phyloP scores from a whole-genome alignment of 176 grass and related monocot genomes.

The Rhynchospora tenuis region DNA sequence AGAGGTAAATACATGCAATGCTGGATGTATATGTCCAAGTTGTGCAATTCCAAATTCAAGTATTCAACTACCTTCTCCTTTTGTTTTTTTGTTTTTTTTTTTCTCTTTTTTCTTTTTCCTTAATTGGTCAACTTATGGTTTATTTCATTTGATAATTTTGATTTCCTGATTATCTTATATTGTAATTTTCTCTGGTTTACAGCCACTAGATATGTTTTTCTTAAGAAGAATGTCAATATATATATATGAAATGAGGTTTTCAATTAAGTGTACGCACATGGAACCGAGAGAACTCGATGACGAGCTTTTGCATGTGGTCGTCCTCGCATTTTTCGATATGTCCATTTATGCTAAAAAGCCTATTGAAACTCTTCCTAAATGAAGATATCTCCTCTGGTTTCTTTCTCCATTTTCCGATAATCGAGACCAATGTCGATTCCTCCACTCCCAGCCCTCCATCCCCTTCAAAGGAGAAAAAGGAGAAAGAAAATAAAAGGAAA shows the following conservation, averaged over 20 bases:
- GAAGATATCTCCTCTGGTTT: constrained; percentile 60
- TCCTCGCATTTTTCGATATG: constrained; percentile 66
- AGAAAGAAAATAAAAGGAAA: too few species aligned
- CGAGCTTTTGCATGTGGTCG: constrained; percentile 44
- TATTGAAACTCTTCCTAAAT: constrained; percentile 55
- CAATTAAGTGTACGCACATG: constrained; percentile 23
- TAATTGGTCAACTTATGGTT: neutral
- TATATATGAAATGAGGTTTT: neutral
- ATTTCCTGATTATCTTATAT: neutral
- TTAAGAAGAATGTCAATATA: neutral
- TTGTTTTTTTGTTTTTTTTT: too few species aligned
- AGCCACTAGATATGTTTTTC: neutral
- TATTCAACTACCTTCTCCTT: neutral
- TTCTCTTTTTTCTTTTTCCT: too few species aligned
- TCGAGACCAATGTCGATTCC: constrained; percentile 51
- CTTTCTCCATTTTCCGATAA: constrained; percentile 53
- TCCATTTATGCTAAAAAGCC: constrained; percentile 45
- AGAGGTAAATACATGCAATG: neutral
- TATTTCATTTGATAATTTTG: neutral
- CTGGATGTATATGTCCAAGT: neutral
- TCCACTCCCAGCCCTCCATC: constrained; percentile 75
- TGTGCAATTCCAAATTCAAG: neutral
- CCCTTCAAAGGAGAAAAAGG: constrained; percentile 33
- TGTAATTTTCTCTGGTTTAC: too few species aligned
- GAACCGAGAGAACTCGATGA: constrained; percentile 73